Conservation (phyloP, 371 early-diverging fungal genomes). For the Mortierella sp. region DNA sequence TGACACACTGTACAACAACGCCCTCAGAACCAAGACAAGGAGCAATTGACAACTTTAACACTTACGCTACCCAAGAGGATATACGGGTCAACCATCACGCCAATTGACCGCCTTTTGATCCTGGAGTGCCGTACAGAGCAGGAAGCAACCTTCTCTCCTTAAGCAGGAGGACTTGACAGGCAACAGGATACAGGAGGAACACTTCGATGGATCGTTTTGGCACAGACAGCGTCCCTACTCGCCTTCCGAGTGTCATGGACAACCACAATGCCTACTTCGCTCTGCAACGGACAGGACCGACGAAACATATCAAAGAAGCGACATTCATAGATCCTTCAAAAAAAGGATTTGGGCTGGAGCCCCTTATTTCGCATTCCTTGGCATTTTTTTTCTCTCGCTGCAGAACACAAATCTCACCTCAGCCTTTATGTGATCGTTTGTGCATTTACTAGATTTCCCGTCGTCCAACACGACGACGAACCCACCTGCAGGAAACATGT, state of each 20-base stretch:
- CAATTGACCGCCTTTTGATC: not conserved
- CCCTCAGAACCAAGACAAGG: conserved; percentile 10
- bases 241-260: too few relatives aligned
- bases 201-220: too few relatives aligned
- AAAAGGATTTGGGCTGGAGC: not conserved
- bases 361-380: conserved; percentile 21
- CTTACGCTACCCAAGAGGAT: not conserved
- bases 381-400: not conserved
- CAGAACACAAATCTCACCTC: not conserved
- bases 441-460: conserved; percentile 32
- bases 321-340: conserved; percentile 14
- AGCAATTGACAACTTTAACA: not conserved
- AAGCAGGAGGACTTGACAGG: not conserved
- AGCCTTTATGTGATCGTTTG: not conserved
- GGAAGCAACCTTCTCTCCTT: not conserved
- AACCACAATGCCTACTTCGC: not conserved
- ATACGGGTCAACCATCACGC: not conserved
- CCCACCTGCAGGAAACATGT: conserved; percentile 45
- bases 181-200: not conserved
- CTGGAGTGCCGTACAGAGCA: too few relatives aligned
- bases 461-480: conserved; percentile 29
- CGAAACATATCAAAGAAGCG: not conserved
- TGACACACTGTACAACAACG: not conserved
- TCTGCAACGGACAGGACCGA: not conserved
- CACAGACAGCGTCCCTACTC: not conserved